Evolutionary conservation across 2,329 filamentous ascomycete genomes (phyloP).

Genomic region (Penicillium sp.): DNA sequence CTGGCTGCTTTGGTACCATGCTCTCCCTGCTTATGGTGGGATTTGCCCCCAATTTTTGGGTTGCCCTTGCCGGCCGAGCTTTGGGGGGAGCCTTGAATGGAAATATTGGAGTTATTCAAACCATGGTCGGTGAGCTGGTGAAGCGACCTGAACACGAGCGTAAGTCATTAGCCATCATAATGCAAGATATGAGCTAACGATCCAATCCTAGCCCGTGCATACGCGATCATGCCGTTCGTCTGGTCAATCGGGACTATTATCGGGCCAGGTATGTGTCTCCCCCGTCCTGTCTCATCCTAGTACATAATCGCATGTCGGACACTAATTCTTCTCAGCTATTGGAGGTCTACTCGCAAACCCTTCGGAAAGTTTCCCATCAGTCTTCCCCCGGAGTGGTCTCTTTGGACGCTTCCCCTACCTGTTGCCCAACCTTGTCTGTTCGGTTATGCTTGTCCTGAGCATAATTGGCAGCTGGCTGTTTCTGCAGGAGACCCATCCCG

Average conservation of each 20-base stretch:
- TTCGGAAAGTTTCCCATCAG: constrained; percentile 62
- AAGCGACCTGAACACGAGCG: constrained; percentile 79
- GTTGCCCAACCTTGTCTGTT: constrained; percentile 82
- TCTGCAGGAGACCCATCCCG: constrained; percentile 83
- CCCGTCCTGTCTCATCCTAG: background rate
- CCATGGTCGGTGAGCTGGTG: constrained; percentile 86
- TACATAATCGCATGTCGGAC: background rate
- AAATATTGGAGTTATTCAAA: constrained; percentile 86
- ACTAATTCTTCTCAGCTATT: constrained; percentile 52
- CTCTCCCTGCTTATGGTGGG: constrained; percentile 78
- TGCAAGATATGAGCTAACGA: background rate
- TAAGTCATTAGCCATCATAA: constrained; percentile 44
- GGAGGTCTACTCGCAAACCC: constrained; percentile 83
- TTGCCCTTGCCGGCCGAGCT: constrained; percentile 69
- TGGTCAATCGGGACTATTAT: constrained; percentile 89
- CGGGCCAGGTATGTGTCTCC: constrained; percentile 52
- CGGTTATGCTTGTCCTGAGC: constrained; percentile 67
- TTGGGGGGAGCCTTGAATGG: constrained; percentile 81
- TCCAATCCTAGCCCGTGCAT: constrained; percentile 62
- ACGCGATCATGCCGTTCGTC: constrained; percentile 88
- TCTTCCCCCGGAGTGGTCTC: constrained; percentile 62
- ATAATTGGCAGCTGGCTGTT: constrained; percentile 75
- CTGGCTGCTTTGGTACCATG: constrained; percentile 78
- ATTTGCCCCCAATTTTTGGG: constrained; percentile 75
- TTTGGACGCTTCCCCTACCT: constrained; percentile 81